These are phyloP conservation scores for Friedmanniomyces endolithicus DNA, from an alignment of 495 filamentous ascomycete genomes.

Conservation along the genomic window DNA sequence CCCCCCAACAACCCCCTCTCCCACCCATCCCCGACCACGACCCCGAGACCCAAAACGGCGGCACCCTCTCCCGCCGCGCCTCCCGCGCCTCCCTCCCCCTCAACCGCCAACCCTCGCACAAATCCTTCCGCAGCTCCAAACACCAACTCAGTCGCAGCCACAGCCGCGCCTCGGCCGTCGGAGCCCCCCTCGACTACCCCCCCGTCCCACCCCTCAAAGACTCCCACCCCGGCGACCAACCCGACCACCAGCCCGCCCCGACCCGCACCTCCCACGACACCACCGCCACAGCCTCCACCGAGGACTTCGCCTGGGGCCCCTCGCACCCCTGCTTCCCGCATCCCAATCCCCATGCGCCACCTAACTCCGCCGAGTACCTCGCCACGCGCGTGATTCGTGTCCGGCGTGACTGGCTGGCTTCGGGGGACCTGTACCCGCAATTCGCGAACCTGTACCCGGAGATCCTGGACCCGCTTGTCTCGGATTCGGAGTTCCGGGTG, in stretches of 20 bases:
- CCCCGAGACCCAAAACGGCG: not conserved
- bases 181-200: constrained; percentile 1
- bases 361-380: constrained; percentile 56
- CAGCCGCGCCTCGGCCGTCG: not conserved
- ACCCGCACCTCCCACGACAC: constrained; percentile 1
- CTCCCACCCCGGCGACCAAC: not conserved
- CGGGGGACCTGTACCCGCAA: constrained; percentile 81
- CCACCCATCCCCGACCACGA: not conserved
- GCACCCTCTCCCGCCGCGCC: constrained; percentile 3
- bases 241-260: not conserved
- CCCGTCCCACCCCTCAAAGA: not conserved
- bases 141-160: not conserved
- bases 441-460: constrained; percentile 93
- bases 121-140: constrained; percentile 7
- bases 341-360: constrained; percentile 78
- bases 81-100: constrained; percentile 11
- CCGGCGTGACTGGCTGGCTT: constrained; percentile 75
- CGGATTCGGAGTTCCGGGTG: constrained; percentile 46
- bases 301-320: constrained; percentile 60
- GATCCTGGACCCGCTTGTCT: constrained; percentile 69
- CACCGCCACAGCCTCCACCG: constrained; percentile 13
- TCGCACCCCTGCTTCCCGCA: constrained; percentile 88
- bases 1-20: not conserved
- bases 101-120: constrained; percentile 9
- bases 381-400: constrained; percentile 85